These are phyloP conservation scores for Hyphochytrium catenoides DNA, from an alignment of 352 stramenopile genomes.

Conservation along the genomic window DNA sequence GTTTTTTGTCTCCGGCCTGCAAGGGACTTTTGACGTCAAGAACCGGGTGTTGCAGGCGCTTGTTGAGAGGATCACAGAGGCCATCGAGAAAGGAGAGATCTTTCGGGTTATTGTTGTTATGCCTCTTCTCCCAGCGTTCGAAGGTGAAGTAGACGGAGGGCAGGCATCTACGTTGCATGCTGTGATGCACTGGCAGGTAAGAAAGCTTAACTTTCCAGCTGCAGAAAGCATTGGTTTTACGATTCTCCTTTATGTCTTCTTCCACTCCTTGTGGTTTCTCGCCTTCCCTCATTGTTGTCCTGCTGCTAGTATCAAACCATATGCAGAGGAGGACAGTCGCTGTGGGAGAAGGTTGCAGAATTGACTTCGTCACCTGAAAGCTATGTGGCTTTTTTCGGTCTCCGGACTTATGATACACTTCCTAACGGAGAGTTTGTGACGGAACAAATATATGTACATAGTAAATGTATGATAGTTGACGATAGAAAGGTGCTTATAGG, in stretches of 20 bases:
- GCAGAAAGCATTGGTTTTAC: background rate
- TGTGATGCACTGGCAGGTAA: constrained; percentile 60
- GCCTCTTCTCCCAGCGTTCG: constrained; percentile 47
- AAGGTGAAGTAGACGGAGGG: constrained; percentile 50
- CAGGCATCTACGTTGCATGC: constrained; percentile 44
- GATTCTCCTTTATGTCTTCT: background rate
- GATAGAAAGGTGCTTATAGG: constrained; percentile 69
- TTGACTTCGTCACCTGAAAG: constrained; percentile 35
- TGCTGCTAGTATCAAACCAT: constrained; percentile 34
- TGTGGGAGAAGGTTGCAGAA: constrained; percentile 35
- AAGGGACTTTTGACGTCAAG: constrained; percentile 38
- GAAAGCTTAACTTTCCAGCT: background rate
- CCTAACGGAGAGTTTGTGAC: constrained; percentile 43
- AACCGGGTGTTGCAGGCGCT: constrained; percentile 56
- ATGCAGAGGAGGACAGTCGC: constrained; percentile 34
- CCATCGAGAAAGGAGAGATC: constrained; percentile 28
- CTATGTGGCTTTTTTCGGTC: constrained; percentile 53
- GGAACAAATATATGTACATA: constrained; percentile 78
- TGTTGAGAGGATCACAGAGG: constrained; percentile 43
- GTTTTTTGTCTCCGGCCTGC: constrained; percentile 65
- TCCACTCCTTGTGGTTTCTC: background rate
- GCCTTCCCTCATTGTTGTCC: background rate
- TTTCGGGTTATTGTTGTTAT: constrained; percentile 63
- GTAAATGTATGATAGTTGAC: constrained; percentile 66
- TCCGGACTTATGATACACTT: constrained; percentile 48